These are phyloP conservation scores for Wallacemonas sp. DNA, from an alignment of 208 protist genomes.

Conservation along the genomic window DNA sequence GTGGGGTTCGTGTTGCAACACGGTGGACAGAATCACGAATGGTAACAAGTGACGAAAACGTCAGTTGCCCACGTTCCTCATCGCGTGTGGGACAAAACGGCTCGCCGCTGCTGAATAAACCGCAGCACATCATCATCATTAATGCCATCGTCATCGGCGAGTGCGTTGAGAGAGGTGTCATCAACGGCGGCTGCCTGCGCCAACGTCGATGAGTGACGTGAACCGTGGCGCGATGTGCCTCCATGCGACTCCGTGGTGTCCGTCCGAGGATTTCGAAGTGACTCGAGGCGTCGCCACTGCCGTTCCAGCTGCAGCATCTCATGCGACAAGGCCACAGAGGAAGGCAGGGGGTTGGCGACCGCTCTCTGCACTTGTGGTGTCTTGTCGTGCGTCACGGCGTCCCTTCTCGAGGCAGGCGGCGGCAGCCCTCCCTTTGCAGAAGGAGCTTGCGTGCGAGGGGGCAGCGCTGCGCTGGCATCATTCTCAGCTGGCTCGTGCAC, in stretches of 20 bases:
- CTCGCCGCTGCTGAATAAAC: constrained; percentile 16
- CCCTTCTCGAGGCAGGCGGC: too few species aligned
- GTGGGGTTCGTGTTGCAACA: too few species aligned
- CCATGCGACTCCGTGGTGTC: too few species aligned
- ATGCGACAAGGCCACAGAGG: constrained; percentile 28
- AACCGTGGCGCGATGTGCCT: not conserved
- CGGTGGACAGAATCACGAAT: too few species aligned
- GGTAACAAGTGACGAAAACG: not conserved
- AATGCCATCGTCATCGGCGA: too few species aligned
- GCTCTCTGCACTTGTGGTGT: too few species aligned
- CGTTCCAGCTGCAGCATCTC: constrained; percentile 69
- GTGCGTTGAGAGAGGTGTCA: too few species aligned
- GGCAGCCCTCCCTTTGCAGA: not conserved
- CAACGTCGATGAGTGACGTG: not conserved
- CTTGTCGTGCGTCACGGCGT: too few species aligned
- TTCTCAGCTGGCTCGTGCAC: too few species aligned
- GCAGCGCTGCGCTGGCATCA: too few species aligned
- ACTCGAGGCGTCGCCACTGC: constrained; percentile 78
- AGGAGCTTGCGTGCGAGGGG: not conserved
- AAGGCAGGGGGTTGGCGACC: not conserved
- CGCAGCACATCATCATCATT: too few species aligned
- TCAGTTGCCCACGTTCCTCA: not conserved
- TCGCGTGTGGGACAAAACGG: not conserved
- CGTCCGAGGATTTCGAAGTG: too few species aligned
- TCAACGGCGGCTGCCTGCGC: not conserved